Evolutionary conservation across 768 basidiomycete genomes (phyloP).

Genomic region (Termitomyces sp.): DNA sequence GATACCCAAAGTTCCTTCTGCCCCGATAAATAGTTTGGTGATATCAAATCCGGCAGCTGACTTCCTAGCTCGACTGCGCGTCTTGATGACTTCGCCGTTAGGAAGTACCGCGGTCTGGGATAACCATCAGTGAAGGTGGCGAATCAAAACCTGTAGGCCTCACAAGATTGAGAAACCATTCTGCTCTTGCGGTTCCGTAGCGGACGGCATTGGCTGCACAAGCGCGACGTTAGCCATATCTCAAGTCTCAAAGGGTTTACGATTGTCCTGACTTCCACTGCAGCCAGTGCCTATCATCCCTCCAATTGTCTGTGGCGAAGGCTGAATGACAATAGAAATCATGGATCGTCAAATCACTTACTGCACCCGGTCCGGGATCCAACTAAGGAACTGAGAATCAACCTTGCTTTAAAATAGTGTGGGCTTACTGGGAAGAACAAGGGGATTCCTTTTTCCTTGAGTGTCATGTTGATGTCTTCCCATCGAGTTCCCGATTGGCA

Average conservation of each 20-base stretch:
- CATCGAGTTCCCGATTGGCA: constrained; percentile 78
- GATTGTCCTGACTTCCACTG: constrained; percentile 63
- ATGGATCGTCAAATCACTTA: constrained; percentile 31
- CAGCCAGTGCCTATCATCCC: constrained; percentile 90
- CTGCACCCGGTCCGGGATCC: constrained; percentile 71
- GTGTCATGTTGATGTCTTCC: constrained; percentile 72
- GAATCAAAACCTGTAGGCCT: constrained; percentile 24
- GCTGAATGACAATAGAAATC: constrained; percentile 1
- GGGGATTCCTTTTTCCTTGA: constrained; percentile 69
- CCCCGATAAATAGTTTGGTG: constrained; percentile 87
- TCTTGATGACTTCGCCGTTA: constrained; percentile 84
- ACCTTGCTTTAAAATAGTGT: background rate
- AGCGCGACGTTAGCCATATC: background rate
- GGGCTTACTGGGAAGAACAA: constrained; percentile 81
- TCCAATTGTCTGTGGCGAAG: constrained; percentile 62
- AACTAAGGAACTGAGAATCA: constrained; percentile 38
- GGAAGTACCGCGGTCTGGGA: constrained; percentile 80
- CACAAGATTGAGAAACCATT: constrained; percentile 85
- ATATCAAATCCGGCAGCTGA: constrained; percentile 86
- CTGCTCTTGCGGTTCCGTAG: constrained; percentile 85
- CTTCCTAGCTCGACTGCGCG: constrained; percentile 75
- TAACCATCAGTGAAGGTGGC: constrained; percentile 22
- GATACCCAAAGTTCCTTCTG: constrained; percentile 87
- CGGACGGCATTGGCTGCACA: constrained; percentile 71
- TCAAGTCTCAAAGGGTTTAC: background rate